These are phyloP conservation scores for Heritiera fomes DNA, from an alignment of 345 rosid genomes.

Conservation along the genomic window DNA sequence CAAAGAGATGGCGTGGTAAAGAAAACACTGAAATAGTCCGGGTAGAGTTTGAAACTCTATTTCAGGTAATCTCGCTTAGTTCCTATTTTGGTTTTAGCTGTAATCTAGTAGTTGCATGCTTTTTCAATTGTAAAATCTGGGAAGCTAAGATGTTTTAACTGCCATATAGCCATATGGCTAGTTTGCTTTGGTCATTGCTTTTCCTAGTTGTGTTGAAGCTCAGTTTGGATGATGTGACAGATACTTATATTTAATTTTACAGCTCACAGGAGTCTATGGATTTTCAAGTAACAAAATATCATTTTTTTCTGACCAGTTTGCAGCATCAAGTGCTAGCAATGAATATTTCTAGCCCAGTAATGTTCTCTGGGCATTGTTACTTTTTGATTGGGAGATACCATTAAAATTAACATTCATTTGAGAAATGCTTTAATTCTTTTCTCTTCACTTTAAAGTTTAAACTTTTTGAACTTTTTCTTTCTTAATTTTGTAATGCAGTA, in stretches of 20 bases:
- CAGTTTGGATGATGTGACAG: background rate
- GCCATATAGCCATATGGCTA: background rate
- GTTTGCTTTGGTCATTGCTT: background rate
- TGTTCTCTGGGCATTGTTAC: conserved; percentile 6
- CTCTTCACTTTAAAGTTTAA: background rate
- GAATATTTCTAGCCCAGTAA: background rate
- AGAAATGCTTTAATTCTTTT: background rate
- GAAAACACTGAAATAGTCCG: conserved; percentile 81
- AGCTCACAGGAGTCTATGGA: background rate
- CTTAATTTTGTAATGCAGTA: conserved; percentile 55
- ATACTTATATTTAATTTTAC: background rate
- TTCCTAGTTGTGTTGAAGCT: background rate
- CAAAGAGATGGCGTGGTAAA: conserved; percentile 95
- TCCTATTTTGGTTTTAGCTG: background rate
- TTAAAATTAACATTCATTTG: background rate
- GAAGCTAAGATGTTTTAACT: conserved; percentile 5
- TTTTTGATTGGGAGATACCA: conserved; percentile 5
- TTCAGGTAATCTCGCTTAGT: conserved; percentile 62
- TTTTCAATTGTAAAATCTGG: conserved; percentile 5
- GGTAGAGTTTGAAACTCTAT: conserved; percentile 81
- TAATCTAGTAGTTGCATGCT: background rate
- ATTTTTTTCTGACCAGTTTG: background rate
- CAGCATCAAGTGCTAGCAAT: background rate
- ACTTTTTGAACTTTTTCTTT: background rate
- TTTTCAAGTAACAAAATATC: background rate